Conservation (phyloP, 2,329 filamentous ascomycete species). For the Colletotrichum spinosum region DNA sequence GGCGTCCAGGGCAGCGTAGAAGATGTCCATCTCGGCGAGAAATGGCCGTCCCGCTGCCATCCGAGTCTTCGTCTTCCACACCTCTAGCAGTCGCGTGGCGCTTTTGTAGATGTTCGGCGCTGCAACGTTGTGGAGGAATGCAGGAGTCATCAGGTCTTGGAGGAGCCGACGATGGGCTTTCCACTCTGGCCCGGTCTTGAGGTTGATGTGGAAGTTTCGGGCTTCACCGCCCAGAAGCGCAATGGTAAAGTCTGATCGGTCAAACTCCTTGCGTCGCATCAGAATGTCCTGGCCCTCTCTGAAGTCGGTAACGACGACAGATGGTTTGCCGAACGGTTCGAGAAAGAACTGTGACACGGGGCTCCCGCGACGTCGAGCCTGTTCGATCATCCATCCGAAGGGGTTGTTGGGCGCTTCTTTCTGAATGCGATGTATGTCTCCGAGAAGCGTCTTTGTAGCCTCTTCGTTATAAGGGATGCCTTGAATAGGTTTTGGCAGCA, state of each 20-base stretch:
- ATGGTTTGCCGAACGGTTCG: conserved; percentile 45
- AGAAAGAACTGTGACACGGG: conserved; percentile 49
- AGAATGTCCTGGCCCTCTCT: conserved; percentile 48
- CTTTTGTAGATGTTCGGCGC: conserved; percentile 49
- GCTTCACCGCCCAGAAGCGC: conserved; percentile 23
- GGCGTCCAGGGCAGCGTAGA: conserved; percentile 48
- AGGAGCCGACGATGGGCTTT: conserved; percentile 48
- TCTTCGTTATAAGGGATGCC: conserved; percentile 15
- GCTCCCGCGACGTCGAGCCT: not conserved
- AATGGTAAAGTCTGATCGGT: conserved; percentile 42
- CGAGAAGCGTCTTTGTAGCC: conserved; percentile 1
- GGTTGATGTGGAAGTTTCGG: conserved; percentile 47
- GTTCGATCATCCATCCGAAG: conserved; percentile 1
- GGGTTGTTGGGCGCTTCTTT: conserved; percentile 1
- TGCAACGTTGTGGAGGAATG: conserved; percentile 48
- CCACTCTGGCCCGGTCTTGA: conserved; percentile 47
- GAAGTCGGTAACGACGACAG: conserved; percentile 47
- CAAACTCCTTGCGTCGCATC: conserved; percentile 49
- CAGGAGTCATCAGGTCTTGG: conserved; percentile 51
- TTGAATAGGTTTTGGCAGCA: conserved; percentile 16
- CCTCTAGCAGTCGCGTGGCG: conserved; percentile 43
- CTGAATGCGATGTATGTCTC: conserved; percentile 3
- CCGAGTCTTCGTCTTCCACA: conserved; percentile 49
- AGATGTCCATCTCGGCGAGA: conserved; percentile 45
- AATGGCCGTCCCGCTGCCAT: conserved; percentile 47